Evolutionary conservation across 106 monocot genomes (phyloP).

Genomic region (Dendrobium catenatum): DNA sequence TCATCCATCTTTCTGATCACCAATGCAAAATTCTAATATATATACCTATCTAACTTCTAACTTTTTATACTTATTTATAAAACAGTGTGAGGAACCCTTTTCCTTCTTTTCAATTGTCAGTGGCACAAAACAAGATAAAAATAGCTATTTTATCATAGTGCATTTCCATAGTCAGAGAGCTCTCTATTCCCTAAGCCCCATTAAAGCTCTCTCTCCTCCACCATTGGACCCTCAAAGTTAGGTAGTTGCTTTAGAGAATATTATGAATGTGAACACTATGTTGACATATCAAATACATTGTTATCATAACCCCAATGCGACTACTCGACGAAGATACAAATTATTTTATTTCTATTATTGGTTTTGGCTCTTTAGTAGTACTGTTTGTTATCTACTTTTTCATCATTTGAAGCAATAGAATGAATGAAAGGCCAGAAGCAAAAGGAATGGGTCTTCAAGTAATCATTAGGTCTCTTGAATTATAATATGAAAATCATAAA

Average conservation of each 20-base stretch:
- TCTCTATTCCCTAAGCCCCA: no score
- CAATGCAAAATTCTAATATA: no score
- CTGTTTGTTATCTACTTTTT: no score
- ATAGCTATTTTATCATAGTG: no score
- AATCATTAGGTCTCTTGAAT: not conserved
- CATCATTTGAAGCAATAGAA: not conserved
- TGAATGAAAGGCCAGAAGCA: not conserved
- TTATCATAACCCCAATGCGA: not conserved
- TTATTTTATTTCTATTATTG: not conserved
- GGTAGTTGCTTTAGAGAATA: not conserved
- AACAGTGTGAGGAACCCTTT: no score
- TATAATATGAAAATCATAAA: not conserved
- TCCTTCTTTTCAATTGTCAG: no score
- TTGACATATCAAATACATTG: not conserved
- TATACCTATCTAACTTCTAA: no score
- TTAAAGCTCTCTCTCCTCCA: no score
- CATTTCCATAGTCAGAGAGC: no score
- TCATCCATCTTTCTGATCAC: no score
- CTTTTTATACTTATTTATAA: no score
- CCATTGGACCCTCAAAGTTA: not conserved
- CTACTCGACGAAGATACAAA: not conserved
- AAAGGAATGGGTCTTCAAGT: not conserved
- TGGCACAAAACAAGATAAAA: no score
- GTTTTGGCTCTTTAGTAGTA: not conserved
- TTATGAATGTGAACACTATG: not conserved